Evolutionary conservation across 1,139 yeast species (phyloP), one percentile per base, ranked within the genome.

Genomic region (Yamadazyma siamensis): DNA sequence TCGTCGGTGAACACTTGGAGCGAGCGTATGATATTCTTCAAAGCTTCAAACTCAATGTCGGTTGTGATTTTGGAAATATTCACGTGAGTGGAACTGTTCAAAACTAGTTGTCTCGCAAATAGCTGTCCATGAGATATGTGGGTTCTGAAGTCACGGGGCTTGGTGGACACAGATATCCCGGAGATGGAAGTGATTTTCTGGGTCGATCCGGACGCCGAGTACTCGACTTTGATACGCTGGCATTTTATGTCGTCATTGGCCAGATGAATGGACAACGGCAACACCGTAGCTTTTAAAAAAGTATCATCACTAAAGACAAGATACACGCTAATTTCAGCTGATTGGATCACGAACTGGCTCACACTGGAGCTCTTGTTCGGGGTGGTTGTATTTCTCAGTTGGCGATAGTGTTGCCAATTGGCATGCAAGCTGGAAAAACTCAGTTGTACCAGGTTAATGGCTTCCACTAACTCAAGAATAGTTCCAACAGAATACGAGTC

Each of bases 201-300:
- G 2, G 17, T 13, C 5, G 33, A 25, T 2, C 25, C 32, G n/a
- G 35, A 35, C 8, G 21, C n/a, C 10, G 26, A 26, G 14, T 40
- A 21, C 17, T 47, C 52, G 7, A 64, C 29, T 10, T 48, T 24
- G 2, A 67, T 41, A 19, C 55, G 56, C 10, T 59, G 57, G n/a
- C 69, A 52, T 12, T 42, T 52, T 26, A 69, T 35, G 12, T 50
- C 49, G 15, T 56, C 51, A 14, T 52, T 50, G 3, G 44, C 34
- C 24, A 62, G 52, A 34, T 62, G 64, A 38, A 48, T 65, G 3
- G 65, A 52, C 1, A 70, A 40, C 1, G 78, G 78, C 9, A 61
- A 52, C 0, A 69, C 33, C 2, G 55, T 42, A 0, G 47, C 32
- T 16, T 44, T 49, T 2, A 64, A 15, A 0, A 10, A 33, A 1